Conservation (phyloP, 352 stramenopile species). For the Pythium dissotocum region DNA sequence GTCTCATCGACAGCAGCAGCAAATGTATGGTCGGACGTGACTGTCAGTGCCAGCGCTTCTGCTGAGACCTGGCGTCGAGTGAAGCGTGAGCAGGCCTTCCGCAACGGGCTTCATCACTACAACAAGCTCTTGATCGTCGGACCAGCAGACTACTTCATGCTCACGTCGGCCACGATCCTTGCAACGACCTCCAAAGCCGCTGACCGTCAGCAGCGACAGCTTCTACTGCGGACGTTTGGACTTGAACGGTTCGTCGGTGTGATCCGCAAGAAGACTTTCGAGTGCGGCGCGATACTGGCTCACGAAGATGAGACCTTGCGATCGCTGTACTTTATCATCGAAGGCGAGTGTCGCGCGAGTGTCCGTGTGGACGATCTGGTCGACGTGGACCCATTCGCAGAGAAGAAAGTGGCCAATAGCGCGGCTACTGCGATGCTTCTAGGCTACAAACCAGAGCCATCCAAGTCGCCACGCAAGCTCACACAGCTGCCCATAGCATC, state of each 20-base stretch:
- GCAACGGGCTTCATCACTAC: conserved; percentile 29
- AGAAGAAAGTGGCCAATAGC: conserved; percentile 17
- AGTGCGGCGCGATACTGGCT: conserved; percentile 24
- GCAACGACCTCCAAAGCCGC: conserved; percentile 26
- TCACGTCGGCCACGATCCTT: conserved; percentile 25
- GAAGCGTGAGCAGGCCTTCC: conserved; percentile 33
- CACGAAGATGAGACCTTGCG: conserved; percentile 16
- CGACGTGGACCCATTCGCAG: conserved; percentile 20
- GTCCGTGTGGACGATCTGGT: conserved; percentile 21
- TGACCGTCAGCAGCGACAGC: conserved; percentile 24
- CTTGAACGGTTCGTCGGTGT: conserved; percentile 28
- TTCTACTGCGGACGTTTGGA: conserved; percentile 18
- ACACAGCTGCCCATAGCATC: conserved; percentile 26
- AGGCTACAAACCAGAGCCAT: neutral
- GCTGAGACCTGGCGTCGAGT: conserved; percentile 29
- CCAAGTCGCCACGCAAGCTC: neutral
- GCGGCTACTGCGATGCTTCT: conserved; percentile 10
- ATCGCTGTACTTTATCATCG: conserved; percentile 27
- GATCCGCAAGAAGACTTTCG: conserved; percentile 33
- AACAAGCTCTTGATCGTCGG: conserved; percentile 30
- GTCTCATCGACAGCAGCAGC: neutral
- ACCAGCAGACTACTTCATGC: conserved; percentile 31
- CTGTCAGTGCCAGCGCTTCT: conserved; percentile 15
- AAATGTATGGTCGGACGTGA: conserved; percentile 6
- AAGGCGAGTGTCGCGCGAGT: conserved; percentile 31